These are phyloP conservation scores for Caloboletus firmus DNA, from an alignment of 1,284 basidiomycete species.

Conservation along the genomic window DNA sequence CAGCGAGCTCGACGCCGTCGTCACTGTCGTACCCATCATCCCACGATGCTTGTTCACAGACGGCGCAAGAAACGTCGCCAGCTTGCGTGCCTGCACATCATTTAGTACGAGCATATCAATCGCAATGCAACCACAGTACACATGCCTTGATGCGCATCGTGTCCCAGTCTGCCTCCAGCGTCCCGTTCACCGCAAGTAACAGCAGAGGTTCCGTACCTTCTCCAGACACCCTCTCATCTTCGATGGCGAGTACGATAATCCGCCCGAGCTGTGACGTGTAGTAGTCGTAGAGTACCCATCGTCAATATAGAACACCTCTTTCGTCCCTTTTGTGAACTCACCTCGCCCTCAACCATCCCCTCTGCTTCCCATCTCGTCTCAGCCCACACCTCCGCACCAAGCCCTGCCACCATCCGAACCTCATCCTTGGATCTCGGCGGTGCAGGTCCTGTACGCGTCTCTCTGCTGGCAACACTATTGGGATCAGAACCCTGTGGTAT, in stretches of 20 bases:
- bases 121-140: not conserved
- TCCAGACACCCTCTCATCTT: constrained; percentile 35
- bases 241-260: constrained; percentile 65
- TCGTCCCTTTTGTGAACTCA: constrained; percentile 26
- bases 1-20: constrained; percentile 1
- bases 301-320: not conserved
- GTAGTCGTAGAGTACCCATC: constrained; percentile 6
- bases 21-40: constrained; percentile 16
- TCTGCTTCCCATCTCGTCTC: constrained; percentile 53
- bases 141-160: constrained; percentile 60
- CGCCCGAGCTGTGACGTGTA: constrained; percentile 54
- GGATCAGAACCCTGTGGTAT: constrained; percentile 41
- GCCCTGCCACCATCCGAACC: constrained; percentile 65
- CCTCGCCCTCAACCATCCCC: constrained; percentile 75
- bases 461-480: constrained; percentile 14
- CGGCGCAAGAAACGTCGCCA: constrained; percentile 46
- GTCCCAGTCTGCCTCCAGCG: constrained; percentile 59
- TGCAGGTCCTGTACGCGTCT: constrained; percentile 3
- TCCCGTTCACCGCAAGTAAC: constrained; percentile 67
- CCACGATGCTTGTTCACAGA: constrained; percentile 43
- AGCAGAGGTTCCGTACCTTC: constrained; percentile 49
- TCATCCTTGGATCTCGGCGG: constrained; percentile 63
- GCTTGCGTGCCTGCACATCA: constrained; percentile 48
- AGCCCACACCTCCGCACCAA: constrained; percentile 72
- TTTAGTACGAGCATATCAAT: not conserved